phyloP scores from a whole-genome alignment of 106 monocot genomes.

The Xerophyta viscosa region DNA sequence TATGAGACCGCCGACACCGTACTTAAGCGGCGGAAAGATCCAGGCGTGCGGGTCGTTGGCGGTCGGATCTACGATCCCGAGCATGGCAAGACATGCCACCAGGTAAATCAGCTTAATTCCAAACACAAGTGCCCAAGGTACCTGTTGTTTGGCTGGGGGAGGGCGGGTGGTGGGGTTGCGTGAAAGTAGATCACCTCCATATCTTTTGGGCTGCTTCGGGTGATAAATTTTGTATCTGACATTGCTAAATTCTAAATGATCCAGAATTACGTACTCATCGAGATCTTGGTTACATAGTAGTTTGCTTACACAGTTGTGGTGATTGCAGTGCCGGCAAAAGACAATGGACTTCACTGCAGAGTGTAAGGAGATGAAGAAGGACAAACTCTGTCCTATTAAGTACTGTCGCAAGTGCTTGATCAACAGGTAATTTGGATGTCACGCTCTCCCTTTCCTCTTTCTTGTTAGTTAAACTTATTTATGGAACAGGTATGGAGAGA shows the following conservation, averaged over 20 bases:
- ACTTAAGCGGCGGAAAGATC: constrained; percentile 14
- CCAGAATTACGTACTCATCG: no score
- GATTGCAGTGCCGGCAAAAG: constrained; percentile 62
- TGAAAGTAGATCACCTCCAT: no score
- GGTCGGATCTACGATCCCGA: constrained; percentile 49
- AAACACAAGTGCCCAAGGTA: no score
- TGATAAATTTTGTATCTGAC: no score
- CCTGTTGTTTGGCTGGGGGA: no score
- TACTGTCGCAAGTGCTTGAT: constrained; percentile 64
- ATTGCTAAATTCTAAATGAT: no score
- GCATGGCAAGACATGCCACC: constrained; percentile 63
- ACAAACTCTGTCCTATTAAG: constrained; percentile 33
- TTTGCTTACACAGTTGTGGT: neutral
- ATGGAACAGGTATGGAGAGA: constrained; percentile 56
- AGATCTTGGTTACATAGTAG: no score
- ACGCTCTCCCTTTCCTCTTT: neutral
- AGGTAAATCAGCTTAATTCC: constrained; percentile 35
- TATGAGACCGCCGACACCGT: neutral
- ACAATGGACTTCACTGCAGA: constrained; percentile 31
- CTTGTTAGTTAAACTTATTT: neutral
- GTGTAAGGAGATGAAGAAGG: constrained; percentile 26
- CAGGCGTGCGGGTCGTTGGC: constrained; percentile 31
- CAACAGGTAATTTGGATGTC: constrained; percentile 54
- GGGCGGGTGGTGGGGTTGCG: no score
- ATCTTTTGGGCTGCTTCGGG: no score